Conservation (phyloP, 345 rosid species). For the Xanthoceras sorbifolium region DNA sequence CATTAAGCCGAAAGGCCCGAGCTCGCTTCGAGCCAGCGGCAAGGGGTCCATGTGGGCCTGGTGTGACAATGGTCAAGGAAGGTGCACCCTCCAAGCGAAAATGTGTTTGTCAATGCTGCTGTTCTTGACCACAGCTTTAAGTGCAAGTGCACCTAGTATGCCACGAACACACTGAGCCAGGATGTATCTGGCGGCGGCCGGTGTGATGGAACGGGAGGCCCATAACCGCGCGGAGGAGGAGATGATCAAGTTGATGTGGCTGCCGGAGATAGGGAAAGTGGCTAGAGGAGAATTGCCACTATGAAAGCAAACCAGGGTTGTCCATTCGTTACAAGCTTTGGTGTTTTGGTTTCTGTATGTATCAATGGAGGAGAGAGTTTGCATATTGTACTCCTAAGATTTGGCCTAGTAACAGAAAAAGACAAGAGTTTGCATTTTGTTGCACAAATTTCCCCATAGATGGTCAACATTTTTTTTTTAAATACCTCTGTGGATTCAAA, state of each 20-base stretch:
- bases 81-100: slow-evolving; percentile 42
- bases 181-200: slow-evolving; percentile 21
- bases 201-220: too few species aligned
- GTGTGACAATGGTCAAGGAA: slow-evolving; percentile 20
- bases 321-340: slow-evolving; percentile 32
- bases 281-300: slow-evolving; percentile 28
- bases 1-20: too few species aligned
- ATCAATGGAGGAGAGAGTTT: too few species aligned
- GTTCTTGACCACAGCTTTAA: slow-evolving; percentile 31
- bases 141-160: slow-evolving; percentile 33
- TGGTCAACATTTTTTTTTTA: too few species aligned
- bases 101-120: slow-evolving; percentile 10
- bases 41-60: slow-evolving; percentile 32
- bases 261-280: slow-evolving; percentile 38
- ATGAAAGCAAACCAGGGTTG: slow-evolving; percentile 19
- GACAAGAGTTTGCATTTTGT: too few species aligned
- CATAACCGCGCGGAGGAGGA: slow-evolving; percentile 37
- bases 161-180: slow-evolving; percentile 41
- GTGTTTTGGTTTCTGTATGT: slow-evolving; percentile 19
- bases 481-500: too few species aligned
- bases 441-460: too few species aligned
- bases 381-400: too few species aligned
- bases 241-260: slow-evolving; percentile 42
- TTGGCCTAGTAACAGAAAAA: too few species aligned
- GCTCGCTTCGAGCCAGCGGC: too few species aligned